These are phyloP conservation scores for Penicillium freii DNA, from an alignment of 2,329 filamentous ascomycete species.

Conservation along the genomic window DNA sequence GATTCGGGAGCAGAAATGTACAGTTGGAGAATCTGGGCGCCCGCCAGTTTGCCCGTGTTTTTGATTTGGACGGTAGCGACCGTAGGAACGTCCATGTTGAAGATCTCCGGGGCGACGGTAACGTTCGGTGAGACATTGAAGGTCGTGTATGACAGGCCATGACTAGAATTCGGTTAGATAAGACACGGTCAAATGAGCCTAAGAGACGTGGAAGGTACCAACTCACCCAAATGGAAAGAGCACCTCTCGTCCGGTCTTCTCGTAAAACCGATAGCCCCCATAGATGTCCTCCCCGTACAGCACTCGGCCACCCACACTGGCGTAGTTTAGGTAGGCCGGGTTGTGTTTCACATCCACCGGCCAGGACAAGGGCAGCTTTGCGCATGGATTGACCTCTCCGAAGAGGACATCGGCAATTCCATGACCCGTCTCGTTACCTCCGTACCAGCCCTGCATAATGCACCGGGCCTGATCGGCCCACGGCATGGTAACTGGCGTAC, in stretches of 20 bases:
- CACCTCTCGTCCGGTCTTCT: conserved; percentile 60
- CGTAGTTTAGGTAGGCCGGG: conserved; percentile 71
- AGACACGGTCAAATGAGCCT: neutral
- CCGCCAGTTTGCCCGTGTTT: conserved; percentile 53
- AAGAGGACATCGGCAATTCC: conserved; percentile 75
- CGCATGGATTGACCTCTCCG: conserved; percentile 68
- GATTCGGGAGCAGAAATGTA: conserved; percentile 33
- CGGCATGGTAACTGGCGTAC: conserved; percentile 60
- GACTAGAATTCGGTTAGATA: conserved; percentile 38
- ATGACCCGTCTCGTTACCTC: conserved; percentile 77
- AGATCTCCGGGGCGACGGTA: conserved; percentile 17
- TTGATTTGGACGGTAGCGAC: conserved; percentile 46
- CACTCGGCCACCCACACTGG: conserved; percentile 65
- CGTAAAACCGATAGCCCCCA: conserved; percentile 76
- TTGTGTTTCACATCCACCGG: conserved; percentile 65
- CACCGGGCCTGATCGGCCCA: conserved; percentile 48
- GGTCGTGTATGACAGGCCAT: conserved; percentile 72
- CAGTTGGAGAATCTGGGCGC: conserved; percentile 54
- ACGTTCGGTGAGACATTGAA: conserved; percentile 55
- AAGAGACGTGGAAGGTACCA: neutral
- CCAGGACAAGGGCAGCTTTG: conserved; percentile 71
- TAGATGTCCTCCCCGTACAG: conserved; percentile 77
- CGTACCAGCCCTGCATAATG: conserved; percentile 75
- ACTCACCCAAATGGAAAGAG: conserved; percentile 66
- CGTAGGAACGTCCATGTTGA: conserved; percentile 47